Percentiles rank a stretch among this genome's conserved stretches.
These are phyloP conservation scores for Solanum infundibuliforme DNA, from an alignment of 257 asterid species.

Conservation along the genomic window DNA sequence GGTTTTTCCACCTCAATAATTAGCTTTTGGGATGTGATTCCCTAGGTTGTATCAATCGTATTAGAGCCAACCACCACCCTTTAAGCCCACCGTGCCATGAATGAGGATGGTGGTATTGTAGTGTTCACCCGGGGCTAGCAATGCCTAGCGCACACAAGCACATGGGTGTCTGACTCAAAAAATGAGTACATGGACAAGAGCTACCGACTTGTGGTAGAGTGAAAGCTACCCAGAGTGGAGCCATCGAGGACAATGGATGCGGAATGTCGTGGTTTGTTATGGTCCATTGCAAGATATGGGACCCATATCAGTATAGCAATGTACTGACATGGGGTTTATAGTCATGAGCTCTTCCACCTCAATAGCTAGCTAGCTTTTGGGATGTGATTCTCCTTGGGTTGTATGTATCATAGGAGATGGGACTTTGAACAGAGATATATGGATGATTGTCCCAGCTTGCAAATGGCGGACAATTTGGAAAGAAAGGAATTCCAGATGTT, in stretches of 20 bases:
- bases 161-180: too few relatives aligned
- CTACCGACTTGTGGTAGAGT: not conserved
- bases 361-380: not conserved
- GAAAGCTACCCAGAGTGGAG: not conserved
- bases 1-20: not conserved
- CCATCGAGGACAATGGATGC: not conserved
- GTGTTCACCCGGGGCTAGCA: not conserved
- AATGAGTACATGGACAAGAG: not conserved
- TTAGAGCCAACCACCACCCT: not conserved
- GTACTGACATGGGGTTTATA: not conserved
- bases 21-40: not conserved
- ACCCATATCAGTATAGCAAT: not conserved
- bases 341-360: not conserved
- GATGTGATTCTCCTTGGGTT: not conserved
- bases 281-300: not conserved
- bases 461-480: not conserved
- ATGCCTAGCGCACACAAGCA: not conserved
- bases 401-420: not conserved
- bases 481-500: not conserved
- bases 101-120: not conserved
- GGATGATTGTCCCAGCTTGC: not conserved
- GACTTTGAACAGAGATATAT: not conserved
- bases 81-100: not conserved
- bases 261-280: not conserved
- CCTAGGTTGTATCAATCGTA: not conserved